These are phyloP conservation scores for Turnera subulata DNA, from an alignment of 345 rosid genomes.

Conservation along the genomic window DNA sequence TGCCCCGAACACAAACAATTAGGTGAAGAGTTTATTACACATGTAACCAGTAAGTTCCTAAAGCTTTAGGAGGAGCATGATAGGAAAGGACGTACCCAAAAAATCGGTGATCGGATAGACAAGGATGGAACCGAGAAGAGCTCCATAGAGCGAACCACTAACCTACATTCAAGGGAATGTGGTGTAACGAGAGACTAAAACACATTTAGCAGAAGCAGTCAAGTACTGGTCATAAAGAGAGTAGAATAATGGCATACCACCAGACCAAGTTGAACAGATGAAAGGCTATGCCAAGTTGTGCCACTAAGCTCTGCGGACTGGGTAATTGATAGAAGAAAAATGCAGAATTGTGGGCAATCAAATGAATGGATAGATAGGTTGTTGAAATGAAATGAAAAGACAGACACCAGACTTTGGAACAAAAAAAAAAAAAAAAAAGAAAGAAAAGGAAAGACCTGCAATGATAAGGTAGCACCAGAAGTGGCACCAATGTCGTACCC, in stretches of 20 bases:
- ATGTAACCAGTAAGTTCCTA: constrained; percentile 1
- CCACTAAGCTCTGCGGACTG: constrained; percentile 88
- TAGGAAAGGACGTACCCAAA: constrained; percentile 50
- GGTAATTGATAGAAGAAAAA: constrained; percentile 12
- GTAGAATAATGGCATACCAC: constrained; percentile 57
- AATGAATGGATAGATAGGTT: no score
- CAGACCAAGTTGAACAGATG: constrained; percentile 88
- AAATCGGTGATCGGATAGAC: constrained; percentile 87
- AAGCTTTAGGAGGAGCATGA: neutral
- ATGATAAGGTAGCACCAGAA: constrained; percentile 81
- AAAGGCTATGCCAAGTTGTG: constrained; percentile 81
- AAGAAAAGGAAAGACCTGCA: constrained; percentile 51
- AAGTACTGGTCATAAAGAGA: constrained; percentile 8
- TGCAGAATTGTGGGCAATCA: constrained; percentile 14
- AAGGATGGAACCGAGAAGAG: constrained; percentile 81
- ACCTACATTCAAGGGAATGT: constrained; percentile 49
- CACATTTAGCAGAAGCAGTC: constrained; percentile 8
- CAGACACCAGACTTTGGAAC: neutral
- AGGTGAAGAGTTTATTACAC: constrained; percentile 7
- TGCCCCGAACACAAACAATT: constrained; percentile 7
- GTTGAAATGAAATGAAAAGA: no score
- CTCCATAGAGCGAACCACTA: constrained; percentile 96
- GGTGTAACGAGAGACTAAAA: neutral
- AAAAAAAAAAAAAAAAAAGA: neutral
- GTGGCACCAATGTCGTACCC: constrained; percentile 99